Base-by-base conservation (phyloP, 805 yeast species). In the Barnettozyma sucrosica region DNA sequence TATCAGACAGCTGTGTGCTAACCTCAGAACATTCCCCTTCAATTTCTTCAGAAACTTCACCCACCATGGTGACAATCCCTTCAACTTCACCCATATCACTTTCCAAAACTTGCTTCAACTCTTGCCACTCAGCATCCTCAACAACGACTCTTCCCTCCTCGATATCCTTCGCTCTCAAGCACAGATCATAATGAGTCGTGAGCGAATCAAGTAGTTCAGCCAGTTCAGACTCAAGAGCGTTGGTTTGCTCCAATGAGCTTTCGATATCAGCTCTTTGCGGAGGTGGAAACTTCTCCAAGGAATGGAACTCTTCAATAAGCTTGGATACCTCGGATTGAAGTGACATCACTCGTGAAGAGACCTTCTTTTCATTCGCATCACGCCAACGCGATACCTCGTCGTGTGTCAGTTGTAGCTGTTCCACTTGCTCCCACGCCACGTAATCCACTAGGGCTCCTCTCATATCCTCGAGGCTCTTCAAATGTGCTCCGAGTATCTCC, bases 101-200 rank as follows among this genome's bases (percentile, higher is more conserved):
- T 18, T 65, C 64, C 3, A 85, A 66, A 2, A 82, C 77, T 2
- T 67, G 62, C 16, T 71, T 62, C 13, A 79, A 59, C 54, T 76
- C 73, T 24, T 55, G 45, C 49, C 67, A 67, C 46, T 68, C 72
- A 1, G 49, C 55, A 7, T 50, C 58, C 4, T 61, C 47, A 0
- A 61, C 52, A 0, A 63, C 57, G n/a, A 66, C 59, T 20, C 62
- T 57, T n/a, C 74, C 64, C 7, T 69, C 51, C 0, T 43, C 42
- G 14, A 67, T 54, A 5, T 66, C 65, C 3, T 68, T 58, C 9
- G 79, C 85, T 51, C 76, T 66, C 11, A 67, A 55, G 55, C 95
- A 85, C 59, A 86, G 89, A 63, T 89, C 97, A 57, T 81, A 88
- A 66, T 89, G 96, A 46, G 78, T 79, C 10, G 96, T 83, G 41